Evolutionary conservation across 2,329 filamentous ascomycete species (phyloP), one percentile per base, ranked within the genome.

Genomic region (Pezicula radicicola): DNA sequence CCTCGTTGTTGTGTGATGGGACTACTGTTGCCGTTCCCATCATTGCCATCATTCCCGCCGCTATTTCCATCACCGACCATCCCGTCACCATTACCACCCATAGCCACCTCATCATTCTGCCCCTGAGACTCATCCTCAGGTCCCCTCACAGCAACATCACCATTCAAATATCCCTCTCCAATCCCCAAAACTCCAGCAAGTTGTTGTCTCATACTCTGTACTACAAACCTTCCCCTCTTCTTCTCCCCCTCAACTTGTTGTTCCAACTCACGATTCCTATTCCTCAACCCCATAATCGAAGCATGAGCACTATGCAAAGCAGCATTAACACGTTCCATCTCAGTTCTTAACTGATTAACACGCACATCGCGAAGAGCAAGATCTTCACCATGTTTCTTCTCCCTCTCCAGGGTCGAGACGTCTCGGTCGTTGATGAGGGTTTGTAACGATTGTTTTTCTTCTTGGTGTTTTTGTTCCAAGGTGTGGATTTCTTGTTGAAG

Each of bases 181-280:
- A 76, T 74, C 44, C 68, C 63, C 42, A 79, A 58, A 0, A 78
- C 75, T 4, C 74, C 60, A 58, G 74, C 73, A 30, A 84, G 65
- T 67, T 83, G 78, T 1, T 65, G 72, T 65, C 74, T 75, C 72
- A 84, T 75, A 6, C 68, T 65, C 9, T 77, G 73, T 2, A 83
- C 71, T 0, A 75, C 75, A 5, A 63, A 66, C 60, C 68, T 70
- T 2, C 77, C 76, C 15, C 69, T 68, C 2, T 62, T 72, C 66
- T 73, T 77, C 71, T 84, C 75, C 3, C 67, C 66, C 10, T 77
- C 74, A 7, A 81, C 70, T 2, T 74, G 74, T 4, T 62, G 66
- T 59, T 68, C 71, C 25, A 82, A 55, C 0, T 65, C 65, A 18
- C 63, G 64, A 28, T 79, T 79, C 57, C 80, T 77, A 0, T 74